Evolutionary conservation across 345 rosid genomes (phyloP).

Genomic region (Geranium rotundifolium): DNA sequence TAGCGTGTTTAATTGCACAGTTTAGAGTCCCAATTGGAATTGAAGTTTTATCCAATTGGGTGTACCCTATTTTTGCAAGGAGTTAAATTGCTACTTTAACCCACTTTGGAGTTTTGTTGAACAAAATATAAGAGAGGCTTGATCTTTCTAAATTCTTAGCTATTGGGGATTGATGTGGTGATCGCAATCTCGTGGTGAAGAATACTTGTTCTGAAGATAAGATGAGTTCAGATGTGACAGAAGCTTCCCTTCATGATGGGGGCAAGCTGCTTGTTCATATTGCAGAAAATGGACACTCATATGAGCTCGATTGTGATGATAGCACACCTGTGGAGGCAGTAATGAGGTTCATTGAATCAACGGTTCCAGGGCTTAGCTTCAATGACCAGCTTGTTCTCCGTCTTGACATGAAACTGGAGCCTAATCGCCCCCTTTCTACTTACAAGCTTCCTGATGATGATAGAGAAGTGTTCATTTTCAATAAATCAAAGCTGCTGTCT

Average conservation of each 20-base stretch:
- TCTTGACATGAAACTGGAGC: slow-evolving; percentile 68
- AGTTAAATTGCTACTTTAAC: too few relatives aligned
- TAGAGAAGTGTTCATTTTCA: slow-evolving; percentile 66
- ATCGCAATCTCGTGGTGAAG: slow-evolving; percentile 17
- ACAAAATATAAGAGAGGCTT: too few relatives aligned
- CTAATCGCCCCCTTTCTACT: slow-evolving; percentile 57
- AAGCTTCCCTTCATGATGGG: slow-evolving; percentile 25
- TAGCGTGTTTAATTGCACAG: too few relatives aligned
- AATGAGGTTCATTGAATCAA: slow-evolving; percentile 52
- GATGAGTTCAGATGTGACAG: slow-evolving; percentile 48
- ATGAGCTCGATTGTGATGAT: slow-evolving; percentile 56
- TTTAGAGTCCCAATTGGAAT: too few relatives aligned
- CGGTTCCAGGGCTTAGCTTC: slow-evolving; percentile 36
- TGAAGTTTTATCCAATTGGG: too few relatives aligned
- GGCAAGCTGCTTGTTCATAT: slow-evolving; percentile 75
- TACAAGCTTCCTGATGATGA: slow-evolving; percentile 66
- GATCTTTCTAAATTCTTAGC: background rate
- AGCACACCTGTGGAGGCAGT: slow-evolving; percentile 60
- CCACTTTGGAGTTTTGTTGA: too few relatives aligned
- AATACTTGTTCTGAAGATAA: slow-evolving; percentile 19
- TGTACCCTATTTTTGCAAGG: too few relatives aligned
- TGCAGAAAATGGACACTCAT: slow-evolving; percentile 83
- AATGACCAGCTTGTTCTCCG: slow-evolving; percentile 83
- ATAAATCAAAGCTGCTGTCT: slow-evolving; percentile 58
- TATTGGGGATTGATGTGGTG: slow-evolving; percentile 4